Evolutionary conservation across 805 yeast species (phyloP), one percentile per base, ranked within the genome.

Genomic region (Yamadazyma laniorum): DNA sequence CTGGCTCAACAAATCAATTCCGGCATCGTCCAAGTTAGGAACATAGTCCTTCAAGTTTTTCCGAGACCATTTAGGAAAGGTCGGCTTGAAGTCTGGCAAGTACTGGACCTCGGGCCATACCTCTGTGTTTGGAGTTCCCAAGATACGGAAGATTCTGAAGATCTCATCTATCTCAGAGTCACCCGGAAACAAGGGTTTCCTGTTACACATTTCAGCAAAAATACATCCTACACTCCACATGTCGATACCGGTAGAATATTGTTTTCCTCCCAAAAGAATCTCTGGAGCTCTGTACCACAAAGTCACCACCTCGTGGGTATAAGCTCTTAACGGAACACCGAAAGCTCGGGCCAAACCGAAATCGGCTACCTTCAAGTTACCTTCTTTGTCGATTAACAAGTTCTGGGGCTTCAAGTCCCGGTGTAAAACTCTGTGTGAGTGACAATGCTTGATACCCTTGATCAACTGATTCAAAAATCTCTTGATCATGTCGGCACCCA

Each of bases 161-260:
- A 93, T 85, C 66, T 93, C 96, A 60, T 93, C 99, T 56, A 93
- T 95, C 60, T 93, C 99, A 8, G 96, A 88, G 59, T 93, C 96
- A 5, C 99, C 99, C 0, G 98, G 95, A 66, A 93, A 91, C 37
- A 93, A 63, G 6, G 99, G 97, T 59, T 87, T 87, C 39, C 99
- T 80, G 52, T 89, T 87, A 41, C 90, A 88, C 98, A 93, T 90
- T 60, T 93, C 99, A 5, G 97, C 99, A 61, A 93, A 85, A 33
- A 93, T 93, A 58, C 97, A 90, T 12, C 99, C 99, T 44, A 91
- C 85, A 8, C 96, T 87, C 99, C 99, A 93, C 85, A 93, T 89
- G 61, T 93, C 99, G 36, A 93, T 96, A 14, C 98, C 97, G 0
- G 98, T 93, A 25, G 96, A 87, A 62, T 93, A 93, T 55, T 93